Conservation (phyloP, 2,329 filamentous ascomycete genomes). For the Coniochaeta hoffmannii region DNA sequence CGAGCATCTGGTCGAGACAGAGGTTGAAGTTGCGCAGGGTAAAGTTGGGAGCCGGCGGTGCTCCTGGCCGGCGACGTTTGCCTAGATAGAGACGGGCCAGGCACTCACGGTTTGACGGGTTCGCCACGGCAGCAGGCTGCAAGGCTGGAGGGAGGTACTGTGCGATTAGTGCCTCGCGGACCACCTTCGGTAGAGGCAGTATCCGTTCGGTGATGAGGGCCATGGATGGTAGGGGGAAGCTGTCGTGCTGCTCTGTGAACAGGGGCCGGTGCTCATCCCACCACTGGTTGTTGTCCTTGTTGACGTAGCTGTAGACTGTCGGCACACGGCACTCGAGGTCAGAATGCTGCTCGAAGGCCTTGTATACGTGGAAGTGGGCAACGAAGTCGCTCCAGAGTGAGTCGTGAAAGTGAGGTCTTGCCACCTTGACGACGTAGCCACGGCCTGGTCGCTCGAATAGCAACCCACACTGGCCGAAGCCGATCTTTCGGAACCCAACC, state of each 20-base stretch:
- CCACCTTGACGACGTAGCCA: conserved; percentile 14
- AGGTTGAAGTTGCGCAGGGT: conserved; percentile 24
- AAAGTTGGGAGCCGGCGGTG: conserved; percentile 8
- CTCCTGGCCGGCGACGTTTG: conserved; percentile 2
- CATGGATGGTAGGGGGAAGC: conserved; percentile 11
- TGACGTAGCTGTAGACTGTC: conserved; percentile 3
- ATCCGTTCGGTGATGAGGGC: conserved; percentile 17
- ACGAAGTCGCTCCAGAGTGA: conserved; percentile 14
- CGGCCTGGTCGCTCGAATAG: conserved; percentile 13
- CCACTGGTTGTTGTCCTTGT: conserved; percentile 4
- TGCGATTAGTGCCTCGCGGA: conserved; percentile 13
- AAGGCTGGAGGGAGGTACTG: conserved; percentile 12
- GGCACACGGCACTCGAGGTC: not conserved
- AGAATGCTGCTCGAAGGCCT: conserved; percentile 7
- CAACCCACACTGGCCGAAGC: conserved; percentile 20
- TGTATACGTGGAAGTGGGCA: conserved; percentile 10
- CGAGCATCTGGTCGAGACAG: conserved; percentile 20
- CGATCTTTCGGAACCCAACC: conserved; percentile 11
- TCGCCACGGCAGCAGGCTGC: not conserved
- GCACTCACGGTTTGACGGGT: conserved; percentile 11
- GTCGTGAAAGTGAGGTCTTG: conserved; percentile 11
- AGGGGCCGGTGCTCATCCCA: conserved; percentile 1
- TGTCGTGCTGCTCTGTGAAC: not conserved
- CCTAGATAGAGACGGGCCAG: conserved; percentile 12
- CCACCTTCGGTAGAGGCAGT: conserved; percentile 14